These are phyloP conservation scores for Tritrichomonas musculus DNA, from an alignment of 208 protist genomes.

Conservation along the genomic window DNA sequence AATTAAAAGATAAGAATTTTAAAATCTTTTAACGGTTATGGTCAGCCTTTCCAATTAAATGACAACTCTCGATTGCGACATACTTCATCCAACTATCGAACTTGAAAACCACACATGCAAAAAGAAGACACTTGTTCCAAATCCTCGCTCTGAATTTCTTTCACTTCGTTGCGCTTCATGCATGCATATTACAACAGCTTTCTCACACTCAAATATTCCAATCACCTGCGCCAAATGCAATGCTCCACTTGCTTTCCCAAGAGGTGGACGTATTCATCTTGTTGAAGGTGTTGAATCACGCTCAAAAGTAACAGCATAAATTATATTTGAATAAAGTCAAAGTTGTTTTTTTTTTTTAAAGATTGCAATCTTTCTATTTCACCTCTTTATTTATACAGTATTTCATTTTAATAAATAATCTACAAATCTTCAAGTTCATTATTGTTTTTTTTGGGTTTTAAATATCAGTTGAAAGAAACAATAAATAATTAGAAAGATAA, in stretches of 20 bases:
- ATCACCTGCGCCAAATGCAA: neutral
- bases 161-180: conserved; percentile 23
- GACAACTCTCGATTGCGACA: neutral
- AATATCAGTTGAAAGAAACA: too few species aligned
- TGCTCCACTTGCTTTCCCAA: neutral
- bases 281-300: neutral
- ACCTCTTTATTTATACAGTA: too few species aligned
- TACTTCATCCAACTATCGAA: conserved; percentile 9
- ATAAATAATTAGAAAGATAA: too few species aligned
- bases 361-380: too few species aligned
- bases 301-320: neutral
- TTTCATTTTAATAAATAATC: too few species aligned
- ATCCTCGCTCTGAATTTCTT: neutral
- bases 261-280: neutral
- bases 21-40: too few species aligned
- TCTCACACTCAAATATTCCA: neutral
- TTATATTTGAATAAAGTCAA: neutral
- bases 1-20: too few species aligned
- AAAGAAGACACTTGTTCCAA: conserved; percentile 27
- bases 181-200: neutral
- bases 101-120: neutral
- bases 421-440: too few species aligned
- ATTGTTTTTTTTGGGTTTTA: too few species aligned
- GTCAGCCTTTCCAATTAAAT: neutral
- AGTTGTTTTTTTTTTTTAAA: neutral